phyloP scores from a whole-genome alignment of 1,139 yeast species.

The Lodderomyces pseudojiufengensis region DNA sequence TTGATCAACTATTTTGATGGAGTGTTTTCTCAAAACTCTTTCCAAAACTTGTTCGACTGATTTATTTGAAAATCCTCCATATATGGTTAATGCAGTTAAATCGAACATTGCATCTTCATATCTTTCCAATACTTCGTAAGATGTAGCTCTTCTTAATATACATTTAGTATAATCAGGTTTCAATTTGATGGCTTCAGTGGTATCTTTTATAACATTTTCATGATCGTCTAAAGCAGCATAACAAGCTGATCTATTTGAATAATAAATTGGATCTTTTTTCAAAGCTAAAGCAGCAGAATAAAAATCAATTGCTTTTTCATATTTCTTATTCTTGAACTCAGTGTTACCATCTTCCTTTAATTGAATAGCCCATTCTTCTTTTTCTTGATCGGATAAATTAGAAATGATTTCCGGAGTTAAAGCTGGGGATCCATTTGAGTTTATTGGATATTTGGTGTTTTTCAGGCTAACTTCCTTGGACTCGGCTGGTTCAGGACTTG shows the following conservation, averaged over 20 bases:
- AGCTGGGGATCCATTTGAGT: constrained; percentile 51
- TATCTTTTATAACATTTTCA: constrained; percentile 82
- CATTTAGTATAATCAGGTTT: constrained; percentile 93
- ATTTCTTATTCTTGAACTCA: constrained; percentile 68
- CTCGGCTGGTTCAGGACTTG: constrained; percentile 8
- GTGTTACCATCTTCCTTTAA: constrained; percentile 90
- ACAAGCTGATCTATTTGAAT: constrained; percentile 94
- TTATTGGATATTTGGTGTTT: constrained; percentile 8
- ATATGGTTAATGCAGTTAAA: constrained; percentile 76
- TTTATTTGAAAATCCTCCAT: constrained; percentile 76
- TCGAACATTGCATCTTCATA: constrained; percentile 89
- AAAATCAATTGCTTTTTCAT: constrained; percentile 66
- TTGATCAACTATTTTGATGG: constrained; percentile 62
- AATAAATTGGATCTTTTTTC: constrained; percentile 80
- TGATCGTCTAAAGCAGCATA: constrained; percentile 76
- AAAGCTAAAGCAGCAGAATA: constrained; percentile 76
- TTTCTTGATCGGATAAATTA: constrained; percentile 49
- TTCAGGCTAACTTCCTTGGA: constrained; percentile 5
- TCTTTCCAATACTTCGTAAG: constrained; percentile 76
- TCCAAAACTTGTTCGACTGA: constrained; percentile 80
- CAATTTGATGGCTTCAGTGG: constrained; percentile 77
- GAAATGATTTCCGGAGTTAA: constrained; percentile 46
- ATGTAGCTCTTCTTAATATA: constrained; percentile 71
- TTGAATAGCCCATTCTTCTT: constrained; percentile 66
- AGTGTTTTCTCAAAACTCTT: constrained; percentile 77